Evolutionary conservation across 495 filamentous ascomycete species (phyloP).

Genomic region (Hypoxylon trugodes): DNA sequence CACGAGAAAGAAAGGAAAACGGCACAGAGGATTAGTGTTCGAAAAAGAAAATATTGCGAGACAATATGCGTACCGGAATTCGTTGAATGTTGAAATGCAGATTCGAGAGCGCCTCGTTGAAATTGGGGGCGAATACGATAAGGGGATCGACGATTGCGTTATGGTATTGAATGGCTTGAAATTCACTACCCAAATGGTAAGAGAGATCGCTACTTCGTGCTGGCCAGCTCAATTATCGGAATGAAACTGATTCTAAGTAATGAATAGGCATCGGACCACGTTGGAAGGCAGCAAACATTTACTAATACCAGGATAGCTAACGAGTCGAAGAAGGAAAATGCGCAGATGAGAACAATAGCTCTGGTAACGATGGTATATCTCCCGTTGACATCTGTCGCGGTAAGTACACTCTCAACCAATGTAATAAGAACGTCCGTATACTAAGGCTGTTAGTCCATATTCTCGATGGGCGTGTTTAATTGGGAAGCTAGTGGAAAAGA

Average conservation of each 20-base stretch:
- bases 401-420: neutral
- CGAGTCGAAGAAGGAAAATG: conserved; percentile 15
- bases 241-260: neutral
- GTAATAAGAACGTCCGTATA: neutral
- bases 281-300: conserved; percentile 7
- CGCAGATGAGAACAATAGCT: conserved; percentile 29
- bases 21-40: neutral
- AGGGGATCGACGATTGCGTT: conserved; percentile 26
- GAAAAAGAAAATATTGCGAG: neutral
- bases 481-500: neutral
- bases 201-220: neutral
- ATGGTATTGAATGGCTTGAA: conserved; percentile 6
- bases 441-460: conserved; percentile 23
- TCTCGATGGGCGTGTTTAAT: conserved; percentile 33
- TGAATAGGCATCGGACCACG: conserved; percentile 12
- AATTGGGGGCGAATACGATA: conserved; percentile 18
- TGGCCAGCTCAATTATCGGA: neutral
- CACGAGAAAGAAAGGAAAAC: neutral
- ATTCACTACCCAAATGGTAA: conserved; percentile 19
- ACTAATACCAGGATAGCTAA: conserved; percentile 11
- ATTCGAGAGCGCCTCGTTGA: conserved; percentile 16
- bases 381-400: conserved; percentile 25
- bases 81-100: neutral
- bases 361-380: conserved; percentile 29
- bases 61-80: neutral